A percentile compares a stretch with the other conserved stretches of the same genome.
These are phyloP conservation scores for Lactarius vividus DNA, from an alignment of 768 basidiomycete genomes.

Conservation along the genomic window DNA sequence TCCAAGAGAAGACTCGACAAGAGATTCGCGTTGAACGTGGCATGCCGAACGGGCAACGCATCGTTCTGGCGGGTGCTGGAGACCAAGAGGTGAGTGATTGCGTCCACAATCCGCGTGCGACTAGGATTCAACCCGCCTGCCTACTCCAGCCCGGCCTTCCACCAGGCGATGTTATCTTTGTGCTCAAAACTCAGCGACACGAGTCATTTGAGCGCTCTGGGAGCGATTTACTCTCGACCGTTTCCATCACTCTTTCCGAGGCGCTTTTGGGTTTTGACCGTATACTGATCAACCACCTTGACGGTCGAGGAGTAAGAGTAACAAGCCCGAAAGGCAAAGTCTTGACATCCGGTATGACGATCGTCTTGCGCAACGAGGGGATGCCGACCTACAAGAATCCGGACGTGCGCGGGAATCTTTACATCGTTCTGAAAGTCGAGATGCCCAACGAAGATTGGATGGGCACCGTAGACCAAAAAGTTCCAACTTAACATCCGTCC, in stretches of 20 bases:
- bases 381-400: constrained; percentile 77
- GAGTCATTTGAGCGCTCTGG: constrained; percentile 81
- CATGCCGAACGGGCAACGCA: constrained; percentile 78
- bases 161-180: constrained; percentile 89
- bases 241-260: constrained; percentile 89
- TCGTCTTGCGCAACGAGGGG: constrained; percentile 79
- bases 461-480: constrained; percentile 56
- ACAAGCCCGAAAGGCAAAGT: constrained; percentile 72
- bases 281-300: constrained; percentile 86
- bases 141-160: constrained; percentile 69
- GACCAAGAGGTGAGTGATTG: constrained; percentile 70
- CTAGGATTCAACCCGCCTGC: not conserved
- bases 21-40: constrained; percentile 87
- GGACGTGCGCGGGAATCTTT: constrained; percentile 75
- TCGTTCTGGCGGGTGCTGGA: constrained; percentile 87
- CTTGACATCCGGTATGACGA: constrained; percentile 68
- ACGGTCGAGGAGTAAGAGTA: constrained; percentile 87
- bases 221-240: constrained; percentile 73
- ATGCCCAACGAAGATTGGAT: constrained; percentile 86
- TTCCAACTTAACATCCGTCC: constrained; percentile 31
- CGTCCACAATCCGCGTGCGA: not conserved
- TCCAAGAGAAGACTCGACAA: constrained; percentile 85
- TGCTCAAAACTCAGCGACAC: constrained; percentile 65
- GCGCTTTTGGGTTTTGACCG: constrained; percentile 94
- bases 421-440: constrained; percentile 79